Base-by-base conservation (phyloP, 1,284 basidiomycete species). In the Heterobasidion parviporum region DNA sequence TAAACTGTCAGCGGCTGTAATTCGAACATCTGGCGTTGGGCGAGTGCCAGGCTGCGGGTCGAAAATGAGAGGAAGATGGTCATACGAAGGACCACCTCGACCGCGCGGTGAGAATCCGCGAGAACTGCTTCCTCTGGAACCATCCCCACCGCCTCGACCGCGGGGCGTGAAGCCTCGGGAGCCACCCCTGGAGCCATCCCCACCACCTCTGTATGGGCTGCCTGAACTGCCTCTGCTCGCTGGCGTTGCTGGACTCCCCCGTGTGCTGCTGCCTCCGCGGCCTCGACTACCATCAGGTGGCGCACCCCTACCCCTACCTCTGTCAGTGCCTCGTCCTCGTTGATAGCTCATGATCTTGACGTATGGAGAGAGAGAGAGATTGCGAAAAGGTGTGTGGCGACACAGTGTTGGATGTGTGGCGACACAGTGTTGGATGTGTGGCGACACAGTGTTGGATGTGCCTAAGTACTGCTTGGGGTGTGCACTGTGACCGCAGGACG, bases 1-100 rank as follows among this genome's bases (percentile, higher is more conserved):
- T n/a, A 85, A 74, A 16, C 72, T 65, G 44, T 72, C 66, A 8
- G 70, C 57, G 8, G 73, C 64, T 1, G 67, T 56, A 4, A 83
- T 73, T 16, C 77, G 76, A 2, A 72, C 60, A 54, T 82, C 75
- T 57, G 80, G 62, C 43, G 61, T 66, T 2, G 75, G 67, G 50
- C 77, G 76, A 15, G 60, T 56, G 50, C 63, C 67, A 14, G 73
- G 72, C 32, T 70, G 67, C 64, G 78, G 81, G 54, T 57, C 64
- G 60, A 55, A 65, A 60, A 63, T 64, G 63, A 62, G 57, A 6
- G 64, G 52, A 1, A 20, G 65, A 58, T 34, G 61, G 56, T 50
- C 63, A 54, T 51, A 64, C 60, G 50, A 8, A 18, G 64, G 63
- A 18, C 68, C 67, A 43, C 70, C 67, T 6, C 64, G 63, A 16